Percentiles rank a stretch among this genome's conserved stretches.
phyloP scores from a whole-genome alignment of 495 filamentous ascomycete genomes.

The Rhypophila decipiens region DNA sequence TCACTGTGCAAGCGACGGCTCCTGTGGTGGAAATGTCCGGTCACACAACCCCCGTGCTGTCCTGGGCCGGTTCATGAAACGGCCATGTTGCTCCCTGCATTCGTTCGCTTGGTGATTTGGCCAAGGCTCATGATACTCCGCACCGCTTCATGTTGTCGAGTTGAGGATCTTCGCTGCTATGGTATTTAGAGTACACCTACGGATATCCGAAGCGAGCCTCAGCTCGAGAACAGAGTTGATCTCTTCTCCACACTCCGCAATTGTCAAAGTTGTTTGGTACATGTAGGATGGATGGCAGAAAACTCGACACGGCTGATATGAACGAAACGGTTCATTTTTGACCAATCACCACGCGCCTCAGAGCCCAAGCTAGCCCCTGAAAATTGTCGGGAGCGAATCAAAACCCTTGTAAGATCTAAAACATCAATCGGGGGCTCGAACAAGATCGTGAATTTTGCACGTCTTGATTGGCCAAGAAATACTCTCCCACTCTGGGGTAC shows the following conservation, averaged over 20 bases:
- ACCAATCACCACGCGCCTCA: constrained; percentile 21
- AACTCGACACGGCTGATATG: constrained; percentile 21
- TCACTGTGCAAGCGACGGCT: too few species aligned
- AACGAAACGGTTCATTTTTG: not conserved
- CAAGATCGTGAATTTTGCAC: constrained; percentile 4
- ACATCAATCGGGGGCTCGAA: constrained; percentile 6
- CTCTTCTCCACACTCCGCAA: too few species aligned
- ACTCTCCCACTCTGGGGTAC: too few species aligned
- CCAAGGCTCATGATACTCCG: not conserved
- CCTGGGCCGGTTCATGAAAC: constrained; percentile 14
- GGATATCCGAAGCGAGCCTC: too few species aligned
- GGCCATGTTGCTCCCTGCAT: constrained; percentile 16
- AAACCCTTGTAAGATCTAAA: constrained; percentile 10
- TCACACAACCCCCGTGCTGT: not conserved
- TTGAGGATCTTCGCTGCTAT: too few species aligned
- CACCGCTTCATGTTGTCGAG: too few species aligned
- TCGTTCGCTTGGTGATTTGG: not conserved
- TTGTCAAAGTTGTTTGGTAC: too few species aligned
- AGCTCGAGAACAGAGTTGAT: too few species aligned
- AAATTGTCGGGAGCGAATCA: constrained; percentile 7
- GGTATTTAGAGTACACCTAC: too few species aligned
- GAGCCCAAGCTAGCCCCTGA: not conserved
- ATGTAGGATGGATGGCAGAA: too few species aligned
- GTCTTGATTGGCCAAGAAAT: constrained; percentile 8
- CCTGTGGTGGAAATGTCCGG: too few species aligned